A percentile compares a stretch with the other conserved stretches of the same genome.
phyloP scores from a whole-genome alignment of 176 grass and related monocot species.

The Oryza australiensis region DNA sequence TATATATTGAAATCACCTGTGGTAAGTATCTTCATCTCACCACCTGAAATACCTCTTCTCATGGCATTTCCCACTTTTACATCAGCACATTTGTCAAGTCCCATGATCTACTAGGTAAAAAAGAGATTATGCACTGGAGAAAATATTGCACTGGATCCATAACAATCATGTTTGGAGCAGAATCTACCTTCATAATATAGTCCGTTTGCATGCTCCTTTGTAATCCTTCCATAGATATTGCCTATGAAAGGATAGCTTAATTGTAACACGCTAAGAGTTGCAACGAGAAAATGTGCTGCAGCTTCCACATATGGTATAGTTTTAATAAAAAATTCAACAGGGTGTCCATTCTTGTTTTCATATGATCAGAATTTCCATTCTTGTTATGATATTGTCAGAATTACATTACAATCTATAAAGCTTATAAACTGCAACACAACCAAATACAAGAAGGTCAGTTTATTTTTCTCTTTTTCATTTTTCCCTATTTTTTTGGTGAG shows the following conservation, averaged over 20 bases:
- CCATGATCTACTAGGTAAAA: slow-evolving; percentile 67
- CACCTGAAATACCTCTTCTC: slow-evolving; percentile 91
- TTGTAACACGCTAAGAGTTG: not conserved
- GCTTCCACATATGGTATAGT: not conserved
- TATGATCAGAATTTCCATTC: not conserved
- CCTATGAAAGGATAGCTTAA: slow-evolving; percentile 36
- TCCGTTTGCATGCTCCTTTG: slow-evolving; percentile 82
- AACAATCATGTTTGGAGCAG: not conserved
- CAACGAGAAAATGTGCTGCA: not conserved
- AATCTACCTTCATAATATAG: slow-evolving; percentile 85
- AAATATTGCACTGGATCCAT: not conserved
- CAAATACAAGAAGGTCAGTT: not conserved
- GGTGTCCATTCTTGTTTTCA: not conserved
- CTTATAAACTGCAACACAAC: not conserved
- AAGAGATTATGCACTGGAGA: not conserved
- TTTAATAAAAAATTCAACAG: not conserved
- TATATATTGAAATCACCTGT: slow-evolving; percentile 52
- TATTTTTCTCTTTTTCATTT: not conserved
- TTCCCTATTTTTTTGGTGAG: not conserved
- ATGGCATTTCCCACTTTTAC: slow-evolving; percentile 74
- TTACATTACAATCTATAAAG: not conserved
- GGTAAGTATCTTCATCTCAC: slow-evolving; percentile 88
- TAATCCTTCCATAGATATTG: slow-evolving; percentile 72
- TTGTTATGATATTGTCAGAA: not conserved
- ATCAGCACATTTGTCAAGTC: slow-evolving; percentile 80